phyloP scores from a whole-genome alignment of 1,284 basidiomycete genomes.

The Rhodotorula sp. region DNA sequence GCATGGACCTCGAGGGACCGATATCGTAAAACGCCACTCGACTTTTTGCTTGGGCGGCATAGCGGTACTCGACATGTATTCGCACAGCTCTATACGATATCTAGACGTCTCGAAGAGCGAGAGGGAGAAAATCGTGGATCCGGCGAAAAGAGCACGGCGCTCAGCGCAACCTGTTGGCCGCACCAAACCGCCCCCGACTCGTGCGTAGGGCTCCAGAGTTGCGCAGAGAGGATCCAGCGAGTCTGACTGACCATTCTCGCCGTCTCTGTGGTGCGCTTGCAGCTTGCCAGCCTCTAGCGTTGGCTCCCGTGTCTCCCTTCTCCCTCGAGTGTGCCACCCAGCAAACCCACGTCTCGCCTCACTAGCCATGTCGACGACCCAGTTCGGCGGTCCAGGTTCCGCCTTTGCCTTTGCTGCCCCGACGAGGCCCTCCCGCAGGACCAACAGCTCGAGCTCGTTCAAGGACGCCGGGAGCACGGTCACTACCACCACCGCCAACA shows the following conservation, averaged over 20 bases:
- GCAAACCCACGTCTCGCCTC: neutral
- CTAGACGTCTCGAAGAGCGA: too few relatives aligned
- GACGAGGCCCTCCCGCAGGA: conserved; percentile 27
- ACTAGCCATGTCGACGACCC: conserved; percentile 19
- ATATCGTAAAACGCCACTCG: too few relatives aligned
- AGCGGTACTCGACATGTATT: too few relatives aligned
- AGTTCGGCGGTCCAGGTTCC: conserved; percentile 33
- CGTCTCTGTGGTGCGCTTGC: neutral
- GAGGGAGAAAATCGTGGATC: too few relatives aligned
- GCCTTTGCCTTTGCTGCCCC: conserved; percentile 34
- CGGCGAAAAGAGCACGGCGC: too few relatives aligned
- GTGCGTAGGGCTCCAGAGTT: too few relatives aligned
- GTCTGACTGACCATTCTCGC: neutral
- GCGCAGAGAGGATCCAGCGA: neutral
- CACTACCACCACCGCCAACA: neutral
- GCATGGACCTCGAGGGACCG: too few relatives aligned
- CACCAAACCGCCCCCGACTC: too few relatives aligned
- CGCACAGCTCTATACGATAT: too few relatives aligned
- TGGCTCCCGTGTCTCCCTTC: neutral
- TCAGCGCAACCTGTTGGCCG: too few relatives aligned
- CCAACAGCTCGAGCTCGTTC: conserved; percentile 24
- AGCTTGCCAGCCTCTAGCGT: neutral
- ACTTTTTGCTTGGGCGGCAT: too few relatives aligned
- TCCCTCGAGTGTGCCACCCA: neutral
- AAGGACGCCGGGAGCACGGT: neutral